Evolutionary conservation across 208 protist genomes (phyloP), one percentile per base, ranked within the genome.

Genomic region (Leishmania mexicana): DNA sequence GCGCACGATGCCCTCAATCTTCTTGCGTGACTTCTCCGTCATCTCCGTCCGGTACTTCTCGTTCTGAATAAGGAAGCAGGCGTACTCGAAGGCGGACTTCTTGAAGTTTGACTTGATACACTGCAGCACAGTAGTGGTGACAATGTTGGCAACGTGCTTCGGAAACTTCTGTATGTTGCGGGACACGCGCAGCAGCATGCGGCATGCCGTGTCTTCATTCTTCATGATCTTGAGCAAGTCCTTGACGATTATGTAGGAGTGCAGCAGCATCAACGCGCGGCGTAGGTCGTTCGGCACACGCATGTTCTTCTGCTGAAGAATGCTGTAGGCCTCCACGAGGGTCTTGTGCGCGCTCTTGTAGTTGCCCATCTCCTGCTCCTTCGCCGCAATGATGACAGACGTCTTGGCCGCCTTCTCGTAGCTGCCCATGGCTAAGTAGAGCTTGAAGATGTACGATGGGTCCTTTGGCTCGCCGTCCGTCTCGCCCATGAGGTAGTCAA

Each of bases 161-260:
- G 97, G 97, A 81, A 99, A 99, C 80, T 96, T 96, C 57, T 95
- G 93, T 76, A 99, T 99, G 85, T 99, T 99, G 79, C 96, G 92
- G 10, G 97, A 91, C 38, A 99, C 98, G 21, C 99, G 96, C 53
- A 99, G 85, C 31, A 99, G 92, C 97, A 99, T 98, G 49, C 98
- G 94, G 67, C 97, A 98, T 21, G 96, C 98, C 1, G 88, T 94
- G 38, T 88, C 74, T 80, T 99, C 94, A 67, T 99, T 96, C 24
- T 95, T 78, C 93, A 98, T 93, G 47, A 91, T 75, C 74, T 98
- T 95, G 40, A 99, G 88, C 64, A 99, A 86, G 58, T 96, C 89
- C 92, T 99, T 99, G 13, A 98, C 98, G 68, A 99, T 95, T 28
- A 99, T 85, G 91, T 99, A 99, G 3, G 93, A 98, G 88, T 99